Percentiles rank a stretch among this genome's conserved stretches.
Conservation (phyloP, 805 yeast species). For the Zygotorulaspora sp. region DNA sequence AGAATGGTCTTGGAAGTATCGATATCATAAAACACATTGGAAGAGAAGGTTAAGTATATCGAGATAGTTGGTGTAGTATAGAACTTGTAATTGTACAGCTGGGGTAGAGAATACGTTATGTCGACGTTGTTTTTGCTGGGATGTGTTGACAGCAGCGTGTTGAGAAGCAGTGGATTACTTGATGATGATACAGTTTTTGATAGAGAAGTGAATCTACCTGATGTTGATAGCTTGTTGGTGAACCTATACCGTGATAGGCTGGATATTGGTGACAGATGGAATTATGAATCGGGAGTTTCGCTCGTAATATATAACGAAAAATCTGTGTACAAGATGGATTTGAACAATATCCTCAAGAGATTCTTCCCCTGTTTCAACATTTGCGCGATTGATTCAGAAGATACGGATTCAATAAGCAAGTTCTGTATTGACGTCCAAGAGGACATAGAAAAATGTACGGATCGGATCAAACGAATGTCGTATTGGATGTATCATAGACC, state of each 20-base stretch:
- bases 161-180: background rate
- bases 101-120: conserved; percentile 10
- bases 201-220: conserved; percentile 10
- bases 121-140: conserved; percentile 18
- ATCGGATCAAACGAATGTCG: conserved; percentile 26
- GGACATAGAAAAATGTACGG: conserved; percentile 8
- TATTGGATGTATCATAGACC: conserved; percentile 32
- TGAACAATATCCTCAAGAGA: conserved; percentile 15
- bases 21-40: no score
- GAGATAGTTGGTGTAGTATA: no score
- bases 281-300: conserved; percentile 27
- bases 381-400: conserved; percentile 15
- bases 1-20: no score
- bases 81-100: no score
- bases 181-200: conserved; percentile 7
- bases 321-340: conserved; percentile 12
- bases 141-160: conserved; percentile 1
- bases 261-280: conserved; percentile 9
- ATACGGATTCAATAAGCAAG: conserved; percentile 3
- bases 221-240: conserved; percentile 16
- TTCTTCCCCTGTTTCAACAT: conserved; percentile 29
- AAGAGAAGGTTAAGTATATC: no score
- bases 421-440: conserved; percentile 4
- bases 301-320: conserved; percentile 17
- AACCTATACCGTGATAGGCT: conserved; percentile 23